Percentiles rank a stretch among this genome's conserved stretches.
Conservation (phyloP, 352 stramenopile species). For the Globisporangium radiosum region DNA sequence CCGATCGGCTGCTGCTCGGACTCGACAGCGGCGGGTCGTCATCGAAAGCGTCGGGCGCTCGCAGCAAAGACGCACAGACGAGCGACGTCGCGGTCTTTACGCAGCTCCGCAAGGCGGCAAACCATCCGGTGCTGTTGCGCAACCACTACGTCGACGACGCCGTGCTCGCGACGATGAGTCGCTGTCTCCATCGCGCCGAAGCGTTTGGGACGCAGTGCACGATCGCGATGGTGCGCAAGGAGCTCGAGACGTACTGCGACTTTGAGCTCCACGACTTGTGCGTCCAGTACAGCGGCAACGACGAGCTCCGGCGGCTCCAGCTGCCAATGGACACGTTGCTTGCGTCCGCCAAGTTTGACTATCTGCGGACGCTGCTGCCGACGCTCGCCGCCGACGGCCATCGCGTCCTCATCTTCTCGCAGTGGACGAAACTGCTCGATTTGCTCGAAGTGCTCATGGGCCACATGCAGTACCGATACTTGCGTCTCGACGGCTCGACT, state of each 20-base stretch:
- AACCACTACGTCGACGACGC: slow-evolving; percentile 68
- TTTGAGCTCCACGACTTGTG: slow-evolving; percentile 95
- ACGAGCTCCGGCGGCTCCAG: slow-evolving; percentile 79
- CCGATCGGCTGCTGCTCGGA: slow-evolving; percentile 34
- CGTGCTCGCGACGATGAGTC: slow-evolving; percentile 77
- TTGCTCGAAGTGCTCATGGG: slow-evolving; percentile 87
- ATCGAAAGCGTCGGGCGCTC: slow-evolving; percentile 6
- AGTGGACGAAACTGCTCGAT: slow-evolving; percentile 95
- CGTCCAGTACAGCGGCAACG: slow-evolving; percentile 77
- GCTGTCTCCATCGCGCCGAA: slow-evolving; percentile 69
- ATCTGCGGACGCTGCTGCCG: slow-evolving; percentile 85
- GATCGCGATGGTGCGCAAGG: slow-evolving; percentile 82
- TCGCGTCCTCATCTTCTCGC: slow-evolving; percentile 95
- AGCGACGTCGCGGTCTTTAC: slow-evolving; percentile 88
- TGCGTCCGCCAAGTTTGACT: slow-evolving; percentile 92
- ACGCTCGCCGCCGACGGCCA: slow-evolving; percentile 84
- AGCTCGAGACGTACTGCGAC: slow-evolving; percentile 92
- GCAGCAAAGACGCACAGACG: background rate
- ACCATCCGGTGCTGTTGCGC: slow-evolving; percentile 94
- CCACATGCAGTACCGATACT: slow-evolving; percentile 66
- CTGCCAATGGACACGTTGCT: slow-evolving; percentile 87
- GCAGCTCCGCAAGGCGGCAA: slow-evolving; percentile 94
- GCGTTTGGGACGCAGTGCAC: slow-evolving; percentile 84
- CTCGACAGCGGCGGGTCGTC: background rate
- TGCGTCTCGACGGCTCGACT: slow-evolving; percentile 77